Conservation (phyloP, 805 yeast genomes). For the Cyberlindnera euphorbiiphila region DNA sequence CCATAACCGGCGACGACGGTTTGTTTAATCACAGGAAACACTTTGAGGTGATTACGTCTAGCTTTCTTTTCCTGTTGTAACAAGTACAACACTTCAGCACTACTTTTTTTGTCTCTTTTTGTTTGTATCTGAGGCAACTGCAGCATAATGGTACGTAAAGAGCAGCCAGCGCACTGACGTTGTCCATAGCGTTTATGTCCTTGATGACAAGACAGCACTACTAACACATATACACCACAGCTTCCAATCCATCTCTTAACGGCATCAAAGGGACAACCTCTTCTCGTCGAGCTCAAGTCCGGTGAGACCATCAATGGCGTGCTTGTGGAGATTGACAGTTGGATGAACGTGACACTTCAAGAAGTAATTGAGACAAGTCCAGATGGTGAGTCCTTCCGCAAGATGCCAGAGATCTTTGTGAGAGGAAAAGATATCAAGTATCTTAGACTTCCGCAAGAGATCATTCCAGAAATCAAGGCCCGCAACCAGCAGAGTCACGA, state of each 20-base stretch:
- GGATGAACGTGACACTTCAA: constrained; percentile 89
- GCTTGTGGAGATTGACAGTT: constrained; percentile 80
- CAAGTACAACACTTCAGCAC: too few relatives aligned
- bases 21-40: too few relatives aligned
- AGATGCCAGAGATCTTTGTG: constrained; percentile 71
- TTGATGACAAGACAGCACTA: background rate
- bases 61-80: too few relatives aligned
- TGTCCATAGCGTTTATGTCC: background rate
- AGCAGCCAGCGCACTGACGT: too few relatives aligned
- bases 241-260: constrained; percentile 88
- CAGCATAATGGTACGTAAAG: too few relatives aligned
- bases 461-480: constrained; percentile 73
- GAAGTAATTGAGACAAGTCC: constrained; percentile 69
- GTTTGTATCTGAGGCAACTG: too few relatives aligned
- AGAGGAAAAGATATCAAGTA: constrained; percentile 83
- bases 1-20: too few relatives aligned
- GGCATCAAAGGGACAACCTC: constrained; percentile 83
- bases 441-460: constrained; percentile 69
- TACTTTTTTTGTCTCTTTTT: too few relatives aligned
- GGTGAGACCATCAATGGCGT: constrained; percentile 89
- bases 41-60: too few relatives aligned
- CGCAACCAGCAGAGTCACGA: constrained; percentile 51
- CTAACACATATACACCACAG: constrained; percentile 38
- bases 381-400: constrained; percentile 56
- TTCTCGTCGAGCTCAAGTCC: constrained; percentile 84